These are phyloP conservation scores for Wickerhamomyces strasburgensis DNA, from an alignment of 805 yeast genomes.

Conservation along the genomic window DNA sequence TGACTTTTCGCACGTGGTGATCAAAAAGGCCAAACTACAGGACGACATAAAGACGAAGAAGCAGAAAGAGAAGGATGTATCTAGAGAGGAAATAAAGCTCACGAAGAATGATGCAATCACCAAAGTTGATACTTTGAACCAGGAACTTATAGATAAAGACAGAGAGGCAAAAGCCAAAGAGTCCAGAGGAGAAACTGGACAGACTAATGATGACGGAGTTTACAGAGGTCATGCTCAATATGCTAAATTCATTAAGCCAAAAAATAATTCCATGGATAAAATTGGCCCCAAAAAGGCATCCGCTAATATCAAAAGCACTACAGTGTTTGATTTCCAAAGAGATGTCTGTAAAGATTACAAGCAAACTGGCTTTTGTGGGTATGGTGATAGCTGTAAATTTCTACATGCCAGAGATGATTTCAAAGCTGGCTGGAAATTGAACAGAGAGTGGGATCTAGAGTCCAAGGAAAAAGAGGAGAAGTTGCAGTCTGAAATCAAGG, in stretches of 20 bases:
- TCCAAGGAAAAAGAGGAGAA: conserved; percentile 18
- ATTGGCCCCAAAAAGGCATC: conserved; percentile 37
- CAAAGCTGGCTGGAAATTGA: conserved; percentile 60
- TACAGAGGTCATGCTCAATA: conserved; percentile 28
- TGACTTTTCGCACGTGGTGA: conserved; percentile 4
- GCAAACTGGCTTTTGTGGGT: conserved; percentile 93
- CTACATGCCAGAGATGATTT: conserved; percentile 86
- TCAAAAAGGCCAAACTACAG: conserved; percentile 6
- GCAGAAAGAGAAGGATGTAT: neutral
- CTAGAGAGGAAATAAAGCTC: conserved; percentile 5
- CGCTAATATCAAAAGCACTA: conserved; percentile 55
- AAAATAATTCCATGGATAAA: conserved; percentile 17
- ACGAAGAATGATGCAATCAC: conserved; percentile 24
- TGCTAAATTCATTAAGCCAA: conserved; percentile 23
- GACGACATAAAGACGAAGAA: neutral
- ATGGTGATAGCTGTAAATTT: conserved; percentile 95
- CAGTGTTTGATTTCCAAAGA: conserved; percentile 80
- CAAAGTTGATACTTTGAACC: conserved; percentile 18
- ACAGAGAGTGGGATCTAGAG: conserved; percentile 61
- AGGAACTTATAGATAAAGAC: conserved; percentile 18
- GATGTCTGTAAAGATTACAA: conserved; percentile 91
- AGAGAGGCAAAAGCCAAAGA: conserved; percentile 10
- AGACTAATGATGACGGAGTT: conserved; percentile 18
- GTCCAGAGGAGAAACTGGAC: conserved; percentile 1
- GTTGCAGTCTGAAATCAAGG: conserved; percentile 24